Conservation (phyloP, 192 early-diverging fungal species). For the Haplosporangium gracile region DNA sequence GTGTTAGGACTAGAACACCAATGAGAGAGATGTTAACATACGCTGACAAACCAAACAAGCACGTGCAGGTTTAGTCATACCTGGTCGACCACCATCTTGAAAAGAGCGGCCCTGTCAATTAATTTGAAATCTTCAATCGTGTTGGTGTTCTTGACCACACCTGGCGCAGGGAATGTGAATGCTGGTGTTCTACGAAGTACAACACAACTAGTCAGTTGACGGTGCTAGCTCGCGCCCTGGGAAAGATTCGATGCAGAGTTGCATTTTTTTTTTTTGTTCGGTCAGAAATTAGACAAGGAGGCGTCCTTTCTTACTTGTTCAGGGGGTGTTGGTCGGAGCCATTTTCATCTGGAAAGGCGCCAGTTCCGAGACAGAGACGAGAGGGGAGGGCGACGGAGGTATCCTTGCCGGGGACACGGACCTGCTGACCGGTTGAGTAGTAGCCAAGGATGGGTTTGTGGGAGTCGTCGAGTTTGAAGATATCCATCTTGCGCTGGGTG, state of each 20-base stretch:
- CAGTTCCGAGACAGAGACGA: constrained; percentile 70
- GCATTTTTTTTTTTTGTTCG: background rate
- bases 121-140: constrained; percentile 93
- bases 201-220: background rate
- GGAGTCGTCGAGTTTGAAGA: constrained; percentile 81
- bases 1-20: background rate
- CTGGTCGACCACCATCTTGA: constrained; percentile 69
- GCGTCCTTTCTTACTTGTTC: constrained; percentile 9
- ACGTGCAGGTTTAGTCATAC: constrained; percentile 41
- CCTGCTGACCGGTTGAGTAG: constrained; percentile 70
- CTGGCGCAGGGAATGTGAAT: constrained; percentile 63
- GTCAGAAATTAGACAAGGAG: background rate
- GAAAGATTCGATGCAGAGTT: background rate
- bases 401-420: constrained; percentile 61
- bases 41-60: background rate
- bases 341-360: constrained; percentile 61
- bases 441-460: constrained; percentile 70
- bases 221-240: background rate
- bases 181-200: constrained; percentile 48
- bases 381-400: constrained; percentile 66
- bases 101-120: constrained; percentile 79
- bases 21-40: background rate
- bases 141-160: constrained; percentile 89
- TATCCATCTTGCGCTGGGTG: constrained; percentile 85
- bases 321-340: constrained; percentile 13